Base-by-base conservation (phyloP, 306 rosid genomes). In the Lablab purpureus region DNA sequence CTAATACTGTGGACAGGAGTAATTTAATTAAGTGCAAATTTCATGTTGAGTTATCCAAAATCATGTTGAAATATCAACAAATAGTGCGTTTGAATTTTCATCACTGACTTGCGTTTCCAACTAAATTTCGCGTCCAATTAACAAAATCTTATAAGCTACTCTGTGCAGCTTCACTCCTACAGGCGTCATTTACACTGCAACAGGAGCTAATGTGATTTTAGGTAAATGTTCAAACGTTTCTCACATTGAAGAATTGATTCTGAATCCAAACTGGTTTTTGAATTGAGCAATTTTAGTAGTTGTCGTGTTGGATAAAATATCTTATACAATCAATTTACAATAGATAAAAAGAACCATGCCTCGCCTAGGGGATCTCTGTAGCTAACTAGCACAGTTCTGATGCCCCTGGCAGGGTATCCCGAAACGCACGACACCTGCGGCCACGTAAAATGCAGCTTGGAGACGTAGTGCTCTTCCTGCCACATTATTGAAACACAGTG, bases 391-490 rank as follows among this genome's bases (percentile, higher is more conserved):
- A 92, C 83, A 4, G 89, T 82, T 89, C 88, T 87, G 75, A 89
- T 87, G 7, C 98, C 96, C 70, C 94, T 85, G 27, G 91, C 82
- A 66, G 98, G 97, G 87, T 81, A 89, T 71, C 91, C 96, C 46
- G 94, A 79, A 62, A 86, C 68, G 69, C 99, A 93, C 15, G 93
- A 87, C 7, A 89, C 92, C 73, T 93, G 97, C 72, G 98, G 99
- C 99, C 98, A 95, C 4, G 92, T 71, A 70, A 90, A 90, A 75
- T 84, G 87, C 84, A 93, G 86, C 85, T 85, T 93, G 52, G 97
- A 91, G 69, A 93, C 91, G 36, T 83, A 88, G 84, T 89, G 99
- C 81, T 95, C 94, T 83, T 95, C 99, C 97, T 90, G 87, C 73
- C 76, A 75, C 76, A 17, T 5, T 52, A 2, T 52, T 19, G 0